Conservation (phyloP, 2,329 filamentous ascomycete species). For the Hypoxylon sp. region DNA sequence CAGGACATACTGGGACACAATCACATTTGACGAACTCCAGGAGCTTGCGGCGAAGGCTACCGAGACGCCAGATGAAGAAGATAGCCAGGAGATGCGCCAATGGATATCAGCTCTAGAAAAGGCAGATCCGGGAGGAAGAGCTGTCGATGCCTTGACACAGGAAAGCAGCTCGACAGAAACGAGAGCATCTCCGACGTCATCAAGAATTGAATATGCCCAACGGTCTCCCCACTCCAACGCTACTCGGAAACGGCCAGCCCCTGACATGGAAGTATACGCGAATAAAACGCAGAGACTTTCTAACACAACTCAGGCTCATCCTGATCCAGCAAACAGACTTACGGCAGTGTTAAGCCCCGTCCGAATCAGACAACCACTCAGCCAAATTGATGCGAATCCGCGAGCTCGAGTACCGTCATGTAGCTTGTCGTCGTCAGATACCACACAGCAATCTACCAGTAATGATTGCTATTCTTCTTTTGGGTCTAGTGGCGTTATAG, state of each 20-base stretch:
- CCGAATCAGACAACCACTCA: constrained; percentile 29
- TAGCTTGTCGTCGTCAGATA: too few relatives aligned
- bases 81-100: constrained; percentile 66
- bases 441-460: too few relatives aligned
- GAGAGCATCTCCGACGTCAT: constrained; percentile 28
- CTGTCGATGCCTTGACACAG: constrained; percentile 57
- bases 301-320: constrained; percentile 1
- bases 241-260: constrained; percentile 17
- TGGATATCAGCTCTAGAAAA: constrained; percentile 70
- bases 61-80: constrained; percentile 57
- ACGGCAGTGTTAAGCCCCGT: neutral
- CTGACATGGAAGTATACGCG: neutral
- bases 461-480: neutral
- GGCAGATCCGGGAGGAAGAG: constrained; percentile 57
- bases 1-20: constrained; percentile 71
- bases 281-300: constrained; percentile 23
- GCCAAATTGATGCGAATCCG: constrained; percentile 31
- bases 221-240: too few relatives aligned
- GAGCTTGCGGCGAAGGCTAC: constrained; percentile 67
- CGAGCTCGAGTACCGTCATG: too few relatives aligned
- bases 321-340: neutral
- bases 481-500: neutral
- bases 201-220: constrained; percentile 5
- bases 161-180: constrained; percentile 49
- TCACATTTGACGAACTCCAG: constrained; percentile 76